These are phyloP conservation scores for Boletellus emodensis DNA, from an alignment of 768 basidiomycete genomes.

Conservation along the genomic window DNA sequence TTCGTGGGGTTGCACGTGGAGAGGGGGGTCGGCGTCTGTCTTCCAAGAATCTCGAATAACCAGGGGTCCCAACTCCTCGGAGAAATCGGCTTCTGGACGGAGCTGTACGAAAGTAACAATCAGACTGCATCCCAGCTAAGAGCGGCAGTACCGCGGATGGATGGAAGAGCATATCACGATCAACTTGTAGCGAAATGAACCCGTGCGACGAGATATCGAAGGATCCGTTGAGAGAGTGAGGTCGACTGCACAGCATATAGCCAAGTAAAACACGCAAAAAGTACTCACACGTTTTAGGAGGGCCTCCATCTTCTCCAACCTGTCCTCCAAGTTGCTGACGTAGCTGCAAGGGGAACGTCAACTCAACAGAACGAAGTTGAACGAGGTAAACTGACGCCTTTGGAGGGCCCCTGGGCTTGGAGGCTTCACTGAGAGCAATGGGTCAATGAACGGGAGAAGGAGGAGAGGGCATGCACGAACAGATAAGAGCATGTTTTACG, in stretches of 20 bases:
- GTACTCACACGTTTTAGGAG: slow-evolving; percentile 48
- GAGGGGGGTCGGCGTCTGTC: slow-evolving; percentile 20
- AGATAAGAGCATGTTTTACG: slow-evolving; percentile 57
- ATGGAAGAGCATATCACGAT: background rate
- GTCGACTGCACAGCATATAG: background rate
- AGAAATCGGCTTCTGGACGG: slow-evolving; percentile 58
- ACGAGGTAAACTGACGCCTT: slow-evolving; percentile 51
- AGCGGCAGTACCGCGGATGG: background rate
- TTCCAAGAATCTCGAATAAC: slow-evolving; percentile 66
- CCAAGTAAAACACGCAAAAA: background rate
- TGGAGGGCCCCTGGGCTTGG: slow-evolving; percentile 62
- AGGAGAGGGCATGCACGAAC: slow-evolving; percentile 33
- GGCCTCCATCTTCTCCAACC: slow-evolving; percentile 51
- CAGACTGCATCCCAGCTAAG: slow-evolving; percentile 3
- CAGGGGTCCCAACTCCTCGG: slow-evolving; percentile 57
- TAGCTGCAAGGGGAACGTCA: slow-evolving; percentile 37
- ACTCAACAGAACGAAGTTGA: background rate
- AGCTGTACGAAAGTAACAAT: slow-evolving; percentile 39
- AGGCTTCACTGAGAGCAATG: slow-evolving; percentile 45
- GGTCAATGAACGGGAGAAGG: slow-evolving; percentile 1
- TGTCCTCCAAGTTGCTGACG: slow-evolving; percentile 56
- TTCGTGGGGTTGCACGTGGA: slow-evolving; percentile 14
- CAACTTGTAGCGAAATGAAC: background rate
- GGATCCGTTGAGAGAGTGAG: background rate
- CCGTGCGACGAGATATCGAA: background rate